These are phyloP conservation scores for Gossypium davidsonii DNA, from an alignment of 441 rosid species.

Conservation along the genomic window DNA sequence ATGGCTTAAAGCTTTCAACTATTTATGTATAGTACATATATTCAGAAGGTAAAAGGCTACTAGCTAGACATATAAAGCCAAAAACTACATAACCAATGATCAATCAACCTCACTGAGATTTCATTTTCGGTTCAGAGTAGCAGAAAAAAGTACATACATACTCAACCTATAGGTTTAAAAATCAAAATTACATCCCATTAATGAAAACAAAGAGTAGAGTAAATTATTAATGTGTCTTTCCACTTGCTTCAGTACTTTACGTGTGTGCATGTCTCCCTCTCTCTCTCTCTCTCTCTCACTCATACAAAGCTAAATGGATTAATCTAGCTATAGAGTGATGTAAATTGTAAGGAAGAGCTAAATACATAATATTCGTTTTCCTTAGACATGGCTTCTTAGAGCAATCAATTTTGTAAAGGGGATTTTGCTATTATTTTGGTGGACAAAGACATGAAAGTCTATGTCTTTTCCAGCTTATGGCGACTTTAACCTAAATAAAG, in stretches of 20 bases:
- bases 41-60: not conserved
- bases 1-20: not conserved
- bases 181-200: not conserved
- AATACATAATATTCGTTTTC: not conserved
- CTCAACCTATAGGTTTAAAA: not conserved
- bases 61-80: not conserved
- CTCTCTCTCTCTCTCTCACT: not conserved
- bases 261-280: not conserved
- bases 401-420: not conserved
- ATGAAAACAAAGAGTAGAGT: not conserved
- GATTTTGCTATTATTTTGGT: not conserved
- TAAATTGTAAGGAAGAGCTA: not conserved
- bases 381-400: not conserved
- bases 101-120: constrained; percentile 5
- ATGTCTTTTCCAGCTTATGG: not conserved
- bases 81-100: not conserved
- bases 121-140: not conserved
- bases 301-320: no score
- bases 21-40: not conserved
- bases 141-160: not conserved
- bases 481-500: not conserved
- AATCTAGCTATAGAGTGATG: no score
- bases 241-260: not conserved
- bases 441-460: not conserved
- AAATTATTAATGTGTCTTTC: not conserved